A percentile compares a stretch with the other conserved stretches of the same genome.
Conservation (phyloP, 1,284 basidiomycete genomes). For the Cronartium quercuum region DNA sequence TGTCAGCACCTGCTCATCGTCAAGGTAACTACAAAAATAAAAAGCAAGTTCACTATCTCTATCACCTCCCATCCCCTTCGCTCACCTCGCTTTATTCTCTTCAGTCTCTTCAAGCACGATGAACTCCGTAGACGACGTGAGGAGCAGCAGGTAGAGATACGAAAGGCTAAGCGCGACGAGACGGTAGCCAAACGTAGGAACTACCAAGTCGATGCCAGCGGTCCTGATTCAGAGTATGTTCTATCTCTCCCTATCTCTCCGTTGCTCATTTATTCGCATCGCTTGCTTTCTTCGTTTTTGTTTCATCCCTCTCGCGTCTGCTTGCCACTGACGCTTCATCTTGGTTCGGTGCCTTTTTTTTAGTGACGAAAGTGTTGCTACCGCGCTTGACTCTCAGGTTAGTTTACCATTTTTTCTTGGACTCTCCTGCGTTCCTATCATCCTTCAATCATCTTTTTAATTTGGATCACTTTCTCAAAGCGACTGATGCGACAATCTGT, state of each 20-base stretch:
- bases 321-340: neutral
- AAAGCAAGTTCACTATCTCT: conserved; percentile 13
- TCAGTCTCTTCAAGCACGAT: conserved; percentile 35
- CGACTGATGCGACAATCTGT: neutral
- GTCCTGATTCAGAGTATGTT: conserved; percentile 57
- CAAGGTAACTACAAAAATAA: conserved; percentile 36
- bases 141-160: conserved; percentile 95
- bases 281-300: neutral
- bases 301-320: neutral
- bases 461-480: neutral
- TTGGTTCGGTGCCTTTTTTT: neutral
- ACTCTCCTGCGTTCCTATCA: neutral
- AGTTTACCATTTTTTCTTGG: neutral
- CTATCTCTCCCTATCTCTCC: conserved; percentile 27
- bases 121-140: conserved; percentile 81
- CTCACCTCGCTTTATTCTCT: neutral
- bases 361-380: conserved; percentile 40
- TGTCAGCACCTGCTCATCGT: conserved; percentile 21
- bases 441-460: conserved; percentile 7
- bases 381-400: conserved; percentile 42
- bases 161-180: conserved; percentile 91
- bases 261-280: conserved; percentile 12
- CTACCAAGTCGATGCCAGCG: conserved; percentile 65
- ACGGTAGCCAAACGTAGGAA: conserved; percentile 93
- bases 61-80: neutral